These are phyloP conservation scores for Xylaria palmicola DNA, from an alignment of 495 filamentous ascomycete species.

Conservation along the genomic window DNA sequence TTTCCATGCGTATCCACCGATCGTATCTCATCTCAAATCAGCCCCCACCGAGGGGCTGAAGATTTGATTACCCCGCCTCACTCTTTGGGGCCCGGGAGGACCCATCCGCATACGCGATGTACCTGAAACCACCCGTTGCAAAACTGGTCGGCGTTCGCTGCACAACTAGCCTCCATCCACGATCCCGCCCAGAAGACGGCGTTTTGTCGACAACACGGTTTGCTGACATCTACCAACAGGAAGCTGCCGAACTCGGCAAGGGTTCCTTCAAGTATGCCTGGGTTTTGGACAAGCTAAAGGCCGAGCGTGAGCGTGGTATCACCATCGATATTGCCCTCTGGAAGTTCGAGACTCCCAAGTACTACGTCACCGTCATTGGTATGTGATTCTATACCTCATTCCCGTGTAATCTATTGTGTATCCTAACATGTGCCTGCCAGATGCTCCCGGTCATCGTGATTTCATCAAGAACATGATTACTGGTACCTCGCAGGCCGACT, in stretches of 20 bases:
- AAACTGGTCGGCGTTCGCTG: background rate
- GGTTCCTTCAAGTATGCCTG: conserved; percentile 99
- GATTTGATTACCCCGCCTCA: conserved; percentile 36
- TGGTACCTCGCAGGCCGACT: conserved; percentile 99
- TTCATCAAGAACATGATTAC: conserved; percentile 99
- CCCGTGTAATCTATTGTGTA: conserved; percentile 6
- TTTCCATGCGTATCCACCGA: conserved; percentile 26
- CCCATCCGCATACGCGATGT: background rate
- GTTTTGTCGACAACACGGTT: background rate
- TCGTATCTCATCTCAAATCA: conserved; percentile 10
- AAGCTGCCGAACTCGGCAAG: conserved; percentile 99
- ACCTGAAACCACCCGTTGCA: background rate
- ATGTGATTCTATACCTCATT: conserved; percentile 32
- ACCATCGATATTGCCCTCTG: conserved; percentile 99
- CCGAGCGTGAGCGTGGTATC: conserved; percentile 99
- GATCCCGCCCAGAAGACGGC: background rate
- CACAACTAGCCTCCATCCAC: too few species aligned
- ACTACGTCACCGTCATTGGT: conserved; percentile 99
- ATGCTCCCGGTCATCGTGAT: conserved; percentile 99
- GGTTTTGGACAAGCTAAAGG: conserved; percentile 99
- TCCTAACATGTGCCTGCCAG: conserved; percentile 43
- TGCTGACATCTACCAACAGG: conserved; percentile 51
- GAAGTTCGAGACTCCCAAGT: conserved; percentile 99
- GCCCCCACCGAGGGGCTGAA: conserved; percentile 36
- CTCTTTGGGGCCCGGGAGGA: conserved; percentile 33